Evolutionary conservation across 2,329 filamentous ascomycete species (phyloP), one percentile per base, ranked within the genome.

Genomic region (Aspergillus transmontanensis): DNA sequence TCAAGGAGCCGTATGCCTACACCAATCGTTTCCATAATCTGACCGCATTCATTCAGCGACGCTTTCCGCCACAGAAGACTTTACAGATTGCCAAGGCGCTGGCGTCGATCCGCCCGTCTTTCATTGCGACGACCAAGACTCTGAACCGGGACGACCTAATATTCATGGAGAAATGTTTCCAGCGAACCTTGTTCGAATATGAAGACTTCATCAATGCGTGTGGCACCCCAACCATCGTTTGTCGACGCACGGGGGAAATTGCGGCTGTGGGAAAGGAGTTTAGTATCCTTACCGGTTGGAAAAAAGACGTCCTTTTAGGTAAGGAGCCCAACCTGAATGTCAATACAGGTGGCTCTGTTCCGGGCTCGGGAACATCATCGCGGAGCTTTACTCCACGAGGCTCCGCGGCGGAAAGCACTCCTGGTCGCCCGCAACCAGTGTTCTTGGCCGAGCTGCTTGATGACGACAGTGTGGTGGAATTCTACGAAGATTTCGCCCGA

Each of bases 81-180:
- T 79, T 94, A 28, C 88, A 90, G 62, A 96, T 97, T 68, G 93
- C 93, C 63, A 92, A 94, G 79, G 90, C 94, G 0, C 85, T 99
- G 58, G 90, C 92, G 7, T 93, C 91, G 51, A 96, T 97, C 70
- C 90, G 95, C 9, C 94, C 95, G 1, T 95, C 93, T 0, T 95
- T 99, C 75, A 94, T 98, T 66, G 90, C 93, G 12, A 96, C 93
- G 66, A 96, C 92, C 23, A 91, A 92, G 72, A 93, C 92, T n/a
- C 82, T 98, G 64, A 94, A 93, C 67, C 85, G 89, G 21, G 90
- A 95, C 72, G 95, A 99, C 77, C 83, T 98, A 32, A 89, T 99
- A 26, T 97, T 98, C 77, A 97, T 97, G 91, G 95, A 99, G 77
- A 96, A 96, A 79, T 96, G 92, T 72, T 93, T 98, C 74, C 95